Evolutionary conservation across 208 protist genomes (phyloP), one percentile per base, ranked within the genome.

Genomic region (Acanthamoeba healyi): DNA sequence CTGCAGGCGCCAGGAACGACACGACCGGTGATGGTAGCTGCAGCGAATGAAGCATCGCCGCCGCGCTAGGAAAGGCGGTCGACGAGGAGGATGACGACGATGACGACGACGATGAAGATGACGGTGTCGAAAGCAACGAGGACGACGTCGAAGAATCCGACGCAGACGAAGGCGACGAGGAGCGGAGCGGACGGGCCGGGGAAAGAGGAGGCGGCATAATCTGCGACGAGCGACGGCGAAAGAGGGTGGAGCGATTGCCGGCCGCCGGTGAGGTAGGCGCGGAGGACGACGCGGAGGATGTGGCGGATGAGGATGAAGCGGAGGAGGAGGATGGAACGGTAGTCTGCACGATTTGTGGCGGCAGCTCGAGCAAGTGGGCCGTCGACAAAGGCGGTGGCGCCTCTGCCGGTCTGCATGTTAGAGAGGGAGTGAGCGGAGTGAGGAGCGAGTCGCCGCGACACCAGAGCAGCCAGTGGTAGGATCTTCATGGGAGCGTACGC

Each of bases 331-430:
- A 6, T 7, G 42, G 36, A 17, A 84, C n/a, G 42, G 74, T n/a
- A 5, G 74, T 42, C 74, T 84, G 74, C 40, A 84, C 42, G 42
- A 84, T 84, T 32, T 84, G 74, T 6, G 74, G 40, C 36, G 74
- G 29, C 26, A 84, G 74, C 36, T 84, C 74, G 12, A 84, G 42
- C 74, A 84, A 26, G 42, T 84, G 29, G 7, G 61, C 74, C 40
- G 74, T 54, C 36, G 74, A 84, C 19, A 84, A 17, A 5, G 74
- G 42, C 19, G 74, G 74, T 32, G 74, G 74, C 42, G 74, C 34
- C 38, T 84, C 74, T 9, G 74, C 15, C 19, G 74, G 74, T 10
- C 74, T 84, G 74, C 74, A 10, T 84, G 74, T 46, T 6, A 24
- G 24, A 6, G 65, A n/a, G n/a, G 7, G 65, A n/a, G 14, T 74